These are phyloP conservation scores for Acacia acuminata DNA, from an alignment of 306 rosid species.

Conservation along the genomic window DNA sequence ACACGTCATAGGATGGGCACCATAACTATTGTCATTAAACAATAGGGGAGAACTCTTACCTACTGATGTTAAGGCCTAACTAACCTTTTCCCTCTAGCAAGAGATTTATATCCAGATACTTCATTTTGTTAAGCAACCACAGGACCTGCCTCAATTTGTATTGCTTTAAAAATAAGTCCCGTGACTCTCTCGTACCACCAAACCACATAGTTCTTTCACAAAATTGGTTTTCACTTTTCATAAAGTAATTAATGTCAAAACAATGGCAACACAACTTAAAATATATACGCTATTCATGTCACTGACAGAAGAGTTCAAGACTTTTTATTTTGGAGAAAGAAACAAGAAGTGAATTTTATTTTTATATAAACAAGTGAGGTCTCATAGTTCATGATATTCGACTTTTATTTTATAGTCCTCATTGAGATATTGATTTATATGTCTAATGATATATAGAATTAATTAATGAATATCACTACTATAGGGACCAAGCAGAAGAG, in stretches of 20 bases:
- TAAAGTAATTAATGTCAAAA: constrained; percentile 15
- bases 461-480: constrained; percentile 6
- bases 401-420: neutral
- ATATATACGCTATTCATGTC: constrained; percentile 40
- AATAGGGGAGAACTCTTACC: constrained; percentile 45
- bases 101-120: constrained; percentile 40
- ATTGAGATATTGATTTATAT: constrained; percentile 1
- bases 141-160: constrained; percentile 30
- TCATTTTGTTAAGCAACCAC: constrained; percentile 52
- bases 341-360: constrained; percentile 17
- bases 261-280: constrained; percentile 20
- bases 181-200: constrained; percentile 60
- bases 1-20: neutral
- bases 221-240: constrained; percentile 2
- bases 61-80: constrained; percentile 68
- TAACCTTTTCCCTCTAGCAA: constrained; percentile 48
- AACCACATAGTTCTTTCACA: constrained; percentile 36
- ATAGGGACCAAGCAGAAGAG: constrained; percentile 29
- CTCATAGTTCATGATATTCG: neutral
- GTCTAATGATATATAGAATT: constrained; percentile 4
- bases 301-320: constrained; percentile 30
- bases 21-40: constrained; percentile 22
- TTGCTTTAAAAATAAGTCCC: constrained; percentile 61
- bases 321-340: constrained; percentile 34
- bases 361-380: constrained; percentile 19